Percentiles rank a stretch among this genome's conserved stretches.
Evolutionary conservation across 108 stramenopile genomes (phyloP).

Genomic region (Skeletonema menzelii): DNA sequence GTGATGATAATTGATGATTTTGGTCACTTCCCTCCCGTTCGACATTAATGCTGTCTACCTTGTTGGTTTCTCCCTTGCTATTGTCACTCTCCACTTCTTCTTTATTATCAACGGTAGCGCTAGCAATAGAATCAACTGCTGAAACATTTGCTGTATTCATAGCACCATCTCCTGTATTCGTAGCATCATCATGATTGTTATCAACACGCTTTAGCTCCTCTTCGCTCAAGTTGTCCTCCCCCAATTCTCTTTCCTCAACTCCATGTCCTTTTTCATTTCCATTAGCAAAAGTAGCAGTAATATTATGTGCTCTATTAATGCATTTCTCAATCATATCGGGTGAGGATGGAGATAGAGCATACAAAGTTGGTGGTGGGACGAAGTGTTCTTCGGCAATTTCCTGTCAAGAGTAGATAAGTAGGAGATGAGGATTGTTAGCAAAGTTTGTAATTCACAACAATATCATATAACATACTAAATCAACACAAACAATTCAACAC

Average conservation of each 20-base stretch:
- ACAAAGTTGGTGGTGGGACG: background rate
- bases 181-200: background rate
- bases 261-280: background rate
- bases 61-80: too few relatives aligned
- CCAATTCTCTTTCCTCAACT: background rate
- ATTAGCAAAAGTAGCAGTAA: background rate
- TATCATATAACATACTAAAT: too few relatives aligned
- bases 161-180: background rate
- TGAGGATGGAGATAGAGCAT: background rate
- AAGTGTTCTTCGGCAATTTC: slow-evolving; percentile 8
- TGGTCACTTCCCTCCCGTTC: background rate
- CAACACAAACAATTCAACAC: too few relatives aligned
- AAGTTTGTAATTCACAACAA: background rate
- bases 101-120: background rate
- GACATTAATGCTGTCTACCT: background rate
- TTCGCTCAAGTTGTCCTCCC: background rate
- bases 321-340: background rate
- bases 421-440: background rate
- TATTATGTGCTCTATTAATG: background rate
- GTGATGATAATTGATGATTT: background rate
- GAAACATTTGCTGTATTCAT: background rate
- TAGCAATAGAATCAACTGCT: background rate
- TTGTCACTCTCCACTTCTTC: background rate
- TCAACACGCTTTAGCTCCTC: background rate
- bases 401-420: background rate